Evolutionary conservation across 495 filamentous ascomycete genomes (phyloP), one percentile per base, ranked within the genome.

Genomic region (Neurospora sp.): DNA sequence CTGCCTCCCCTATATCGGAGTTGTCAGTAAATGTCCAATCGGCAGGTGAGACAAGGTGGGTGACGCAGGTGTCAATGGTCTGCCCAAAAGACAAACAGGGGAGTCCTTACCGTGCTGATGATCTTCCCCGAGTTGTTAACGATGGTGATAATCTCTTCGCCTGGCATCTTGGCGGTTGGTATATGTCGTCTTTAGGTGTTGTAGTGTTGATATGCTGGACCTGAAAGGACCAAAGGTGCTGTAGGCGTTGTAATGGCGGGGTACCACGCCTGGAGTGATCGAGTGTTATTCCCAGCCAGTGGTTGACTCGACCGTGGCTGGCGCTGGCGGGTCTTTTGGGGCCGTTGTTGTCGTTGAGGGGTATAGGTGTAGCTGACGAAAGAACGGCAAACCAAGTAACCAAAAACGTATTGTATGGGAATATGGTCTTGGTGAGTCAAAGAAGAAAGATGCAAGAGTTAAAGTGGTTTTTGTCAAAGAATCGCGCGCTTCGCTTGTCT

Each of bases 91-190:
- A 41, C 10, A 20, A 7, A 14, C 42, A 20, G 42, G 27, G 14
- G 20, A 41, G 12, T 53, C 83, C 92, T 81, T 88, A 96, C 93
- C 72, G 92, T 96, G 86, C 91, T 94, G 70, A 97, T 92, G 10
- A 96, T 89, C 86, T 97, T 95, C 72, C 93, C 93, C 73, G 94
- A 96, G 78, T 91, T 92, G 84, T 97, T 94, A 82, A 97, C 89
- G 71, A 97, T 92, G 71, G 93, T 93, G 77, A 97, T 91, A 48
- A 93, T 93, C 83, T 97, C 85, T 72, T 83, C 83, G 71, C 80
- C 59, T 75, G 85, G 77, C 84, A 88, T 86, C 12, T 81, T 83
- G 77, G 74, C 72, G 61, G 71, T 61, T 70, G 48, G 20, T 22
- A 7, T 59, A 5, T 59, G 5, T 53, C 20, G 48, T 53, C 5